Base-by-base conservation (phyloP, 805 yeast species). In the Brettanomyces naardenensis region DNA sequence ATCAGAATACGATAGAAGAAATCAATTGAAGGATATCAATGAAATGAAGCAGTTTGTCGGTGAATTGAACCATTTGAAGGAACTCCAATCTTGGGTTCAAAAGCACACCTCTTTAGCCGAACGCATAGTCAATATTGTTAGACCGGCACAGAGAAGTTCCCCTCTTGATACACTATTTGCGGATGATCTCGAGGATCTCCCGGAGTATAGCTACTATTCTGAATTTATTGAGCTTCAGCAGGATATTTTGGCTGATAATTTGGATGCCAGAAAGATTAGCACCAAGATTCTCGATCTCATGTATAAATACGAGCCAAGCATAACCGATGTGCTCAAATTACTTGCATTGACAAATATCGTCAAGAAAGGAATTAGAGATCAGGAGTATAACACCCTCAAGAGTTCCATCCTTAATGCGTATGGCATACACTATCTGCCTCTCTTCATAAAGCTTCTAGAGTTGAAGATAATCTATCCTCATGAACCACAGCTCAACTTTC, bases 41-140 rank as follows among this genome's bases (percentile, higher is more conserved):
- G 82, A 82, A 47, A 81, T 89, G 46, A 79, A 79, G 51, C 61
- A 66, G 35, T 76, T 89, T 48, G 95, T 90, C 6, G 73, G 75
- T 15, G 78, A 75, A 32, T 63, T 90, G 23, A 78, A 82, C 6
- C 68, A 68, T 11, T 58, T 90, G 34, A 89, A 87, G 41, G 62
- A 67, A 6, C 68, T 74, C 34, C 95, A 88, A 56, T 77, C 71
- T 28, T 64, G 75, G 46, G 70, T 92, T 21, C 74, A 81, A 44
- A 71, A 74, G 40, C 95, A 86, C 53, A 85, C 95, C 0, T 61
- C 60, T 4, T 57, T 88, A n/a, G 82, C 90, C 7, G 92, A 86
- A 48, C 63, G 62, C 23, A 66, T 85, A 1, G 61, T 85, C 49
- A 53, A 62, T 10, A 19, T 15, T 3, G 14, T 27, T 6, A 28